A percentile compares a stretch with the other conserved stretches of the same genome.
Conservation (phyloP, 148 eudicot species). For the Rhododendron ferrugineum region DNA sequence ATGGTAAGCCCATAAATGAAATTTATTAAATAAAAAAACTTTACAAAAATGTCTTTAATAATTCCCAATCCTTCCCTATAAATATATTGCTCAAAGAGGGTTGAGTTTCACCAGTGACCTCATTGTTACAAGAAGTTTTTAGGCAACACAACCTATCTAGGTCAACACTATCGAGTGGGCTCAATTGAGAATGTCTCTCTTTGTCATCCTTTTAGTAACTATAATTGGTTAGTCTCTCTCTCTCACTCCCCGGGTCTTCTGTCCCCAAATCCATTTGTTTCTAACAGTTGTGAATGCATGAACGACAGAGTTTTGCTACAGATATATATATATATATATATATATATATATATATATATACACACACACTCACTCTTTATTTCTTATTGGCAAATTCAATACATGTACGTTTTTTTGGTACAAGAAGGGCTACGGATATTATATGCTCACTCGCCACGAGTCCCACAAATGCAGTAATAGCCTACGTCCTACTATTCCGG, state of each 20-base stretch:
- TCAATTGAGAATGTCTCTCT: background rate
- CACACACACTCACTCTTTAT: no score
- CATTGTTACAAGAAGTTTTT: background rate
- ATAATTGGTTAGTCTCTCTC: background rate
- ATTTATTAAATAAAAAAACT: background rate
- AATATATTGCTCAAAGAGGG: background rate
- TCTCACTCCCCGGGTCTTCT: background rate
- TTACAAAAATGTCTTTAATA: background rate
- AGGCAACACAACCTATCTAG: background rate
- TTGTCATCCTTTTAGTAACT: background rate
- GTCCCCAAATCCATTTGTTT: background rate
- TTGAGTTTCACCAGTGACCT: background rate
- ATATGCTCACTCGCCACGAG: background rate
- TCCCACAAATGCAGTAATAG: no score
- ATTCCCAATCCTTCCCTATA: background rate
- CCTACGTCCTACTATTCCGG: no score
- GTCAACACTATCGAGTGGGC: background rate
- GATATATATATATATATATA: no score
- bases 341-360: no score
- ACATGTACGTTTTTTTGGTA: no score
- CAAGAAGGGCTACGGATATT: background rate
- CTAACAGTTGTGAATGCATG: background rate
- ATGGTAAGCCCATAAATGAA: background rate
- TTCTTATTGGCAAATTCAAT: no score
- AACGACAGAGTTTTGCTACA: background rate